Evolutionary conservation across 2,329 filamentous ascomycete species (phyloP).

Genomic region (Orbilia blumenaviensis): DNA sequence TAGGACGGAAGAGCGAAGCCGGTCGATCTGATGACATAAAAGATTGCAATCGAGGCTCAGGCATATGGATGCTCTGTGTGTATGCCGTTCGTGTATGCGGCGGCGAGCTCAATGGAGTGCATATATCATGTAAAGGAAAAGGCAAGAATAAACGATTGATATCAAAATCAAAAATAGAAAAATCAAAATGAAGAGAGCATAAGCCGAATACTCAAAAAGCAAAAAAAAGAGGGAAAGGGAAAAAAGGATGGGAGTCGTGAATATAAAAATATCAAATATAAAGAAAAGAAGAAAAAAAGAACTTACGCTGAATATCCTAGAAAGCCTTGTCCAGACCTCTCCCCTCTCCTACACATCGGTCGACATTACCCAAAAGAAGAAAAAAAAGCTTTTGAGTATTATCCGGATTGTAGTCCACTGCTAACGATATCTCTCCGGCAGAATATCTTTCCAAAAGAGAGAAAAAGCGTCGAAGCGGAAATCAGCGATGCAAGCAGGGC

Average conservation of each 20-base stretch:
- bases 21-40: neutral
- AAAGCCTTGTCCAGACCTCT: neutral
- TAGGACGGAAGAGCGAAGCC: too few species aligned
- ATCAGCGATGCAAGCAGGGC: neutral
- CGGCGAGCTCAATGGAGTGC: neutral
- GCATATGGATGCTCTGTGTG: neutral
- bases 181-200: neutral
- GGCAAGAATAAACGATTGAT: neutral
- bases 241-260: neutral
- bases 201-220: neutral
- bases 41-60: neutral
- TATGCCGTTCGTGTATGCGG: neutral
- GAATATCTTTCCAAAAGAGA: neutral
- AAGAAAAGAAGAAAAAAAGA: neutral
- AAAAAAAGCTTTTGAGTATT: too few species aligned
- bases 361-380: neutral
- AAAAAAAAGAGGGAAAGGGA: neutral
- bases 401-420: too few species aligned
- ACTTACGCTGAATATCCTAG: neutral
- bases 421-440: too few species aligned
- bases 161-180: neutral
- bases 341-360: neutral
- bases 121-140: neutral
- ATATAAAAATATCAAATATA: neutral
- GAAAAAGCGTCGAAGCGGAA: neutral